Base-by-base conservation (phyloP, 352 stramenopile species). In the Phytopythium litorale region DNA sequence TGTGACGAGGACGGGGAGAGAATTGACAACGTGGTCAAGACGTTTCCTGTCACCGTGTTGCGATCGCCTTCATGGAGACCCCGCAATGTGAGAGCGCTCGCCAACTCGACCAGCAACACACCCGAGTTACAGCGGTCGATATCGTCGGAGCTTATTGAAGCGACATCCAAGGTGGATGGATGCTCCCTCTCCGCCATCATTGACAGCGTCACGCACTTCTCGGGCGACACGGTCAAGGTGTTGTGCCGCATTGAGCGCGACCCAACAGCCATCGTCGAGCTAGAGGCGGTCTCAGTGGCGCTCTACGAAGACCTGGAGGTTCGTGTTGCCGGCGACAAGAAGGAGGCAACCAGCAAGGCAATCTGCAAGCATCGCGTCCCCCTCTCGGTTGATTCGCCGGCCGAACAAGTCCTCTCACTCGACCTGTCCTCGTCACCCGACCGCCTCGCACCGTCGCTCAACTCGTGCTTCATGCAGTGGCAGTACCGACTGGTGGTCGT, bases 391-490 rank as follows among this genome's bases (percentile, higher is more conserved):
- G 50, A 23, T 3, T 56, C 50, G 30, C 30, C 50, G 28, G 18
- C 38, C 3, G 52, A 58, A 6, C 19, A 58, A 35, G 35, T 58
- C 3, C 13, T 58, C 19, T 40, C 52, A 7, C 52, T 58, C 32
- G 32, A 46, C 21, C 28, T 54, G 48, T 19, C 25, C 11, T 21
- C 19, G n/a, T 33, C 8, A 16, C n/a, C 32, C 18, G 8, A 35
- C 4, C 30, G 11, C 21, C 33, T 58, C 33, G 19, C 32, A 19
- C 33, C 52, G 52, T 58, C 52, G 35, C 52, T 48, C 19, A 46
- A 58, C 35, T 58, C 52, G 52, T 58, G 52, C 52, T 58, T 58
- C 35, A n/a, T 58, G 1, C 32, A 43, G 52, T 58, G 52, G 52
- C 32, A 58, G n/a, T 58, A 58, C 52, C 52, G 52, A 12, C 52